Base-by-base conservation (phyloP, 163 green algal species). In the Prototheca cutis region DNA sequence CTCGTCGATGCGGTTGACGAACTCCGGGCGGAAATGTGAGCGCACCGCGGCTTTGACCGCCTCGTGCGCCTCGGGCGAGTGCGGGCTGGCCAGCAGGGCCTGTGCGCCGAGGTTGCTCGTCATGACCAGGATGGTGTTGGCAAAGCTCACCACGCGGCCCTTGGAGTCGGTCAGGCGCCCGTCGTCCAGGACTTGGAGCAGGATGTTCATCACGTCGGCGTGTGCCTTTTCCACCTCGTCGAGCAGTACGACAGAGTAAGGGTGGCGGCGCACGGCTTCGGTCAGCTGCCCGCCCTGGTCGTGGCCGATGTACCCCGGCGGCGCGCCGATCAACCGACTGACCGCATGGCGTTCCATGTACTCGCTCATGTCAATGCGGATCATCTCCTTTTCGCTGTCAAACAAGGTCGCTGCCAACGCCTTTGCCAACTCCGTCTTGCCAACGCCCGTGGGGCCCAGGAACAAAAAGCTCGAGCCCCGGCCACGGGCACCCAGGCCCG, bases 291-390 rank as follows among this genome's bases (percentile, higher is more conserved):
- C 78, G 53, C 82, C 87, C 52, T 85, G 77, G 21, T 95, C 84
- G 65, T 96, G 90, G 32, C 91, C 90, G 24, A 97, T 70, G 66
- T 95, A 94, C 33, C 90, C 90, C 4, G 90, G 90, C 7, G 90
- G 90, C 27, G 90, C 80, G 13, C 90, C 90, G 24, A 97, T 89
- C 21, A 97, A 73, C 18, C 85, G 71, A 6, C 52, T 73, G 15
- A 97, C 90, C 3, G 65, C 74, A 65, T 97, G 89, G 71, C 90
- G 89, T 83, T 96, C 89, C 87, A 94, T 92, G 76, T 90, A 95
- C 72, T 90, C 82, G 36, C 55, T 74, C 80, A 89, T 89, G 72
- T 89, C 82, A 6, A 93, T 77, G 47, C 85, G 72, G 25, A 94
- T 63, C 59, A 94, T 67, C 49, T 68, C 63, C 51, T 93, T 84